Base-by-base conservation (phyloP, 2,329 filamentous ascomycete genomes). In the Talaromyces amestolkiae region DNA sequence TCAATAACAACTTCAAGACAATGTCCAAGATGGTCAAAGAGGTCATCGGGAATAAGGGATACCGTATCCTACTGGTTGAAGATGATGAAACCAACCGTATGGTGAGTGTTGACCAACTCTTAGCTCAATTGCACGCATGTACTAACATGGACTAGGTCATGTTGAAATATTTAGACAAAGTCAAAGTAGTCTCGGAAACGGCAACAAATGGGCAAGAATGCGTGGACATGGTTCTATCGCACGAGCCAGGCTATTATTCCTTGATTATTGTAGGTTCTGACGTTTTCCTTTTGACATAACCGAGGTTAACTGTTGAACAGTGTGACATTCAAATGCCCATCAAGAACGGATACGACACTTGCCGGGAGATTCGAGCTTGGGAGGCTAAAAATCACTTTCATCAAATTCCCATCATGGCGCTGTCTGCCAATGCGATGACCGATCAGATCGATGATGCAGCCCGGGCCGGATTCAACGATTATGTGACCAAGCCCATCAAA, bases 321-420 rank as follows among this genome's bases (percentile, higher is more conserved):
- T 82, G 81, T 65, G 81, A 83, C 70, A 83, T 83, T 54, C 80
- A 83, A 71, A 83, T 83, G 81, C 81, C 81, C 6, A 70, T 81
- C 64, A 82, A 82, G 70, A 81, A 82, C 60, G 81, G 81, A 39
- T 82, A 83, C 65, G 78, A 82, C 54, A 81, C 80, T 2, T 82
- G 80, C 67, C 75, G 73, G 58, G 80, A 82, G 37, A 79, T 83
- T 68, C 79, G 81, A 58, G 70, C 68, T 35, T 83, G 80, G 81
- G 81, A 83, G 67, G 70, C 75, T 60, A 76, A 75, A 61, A 80
- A 81, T 62, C 77, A 80, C 65, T 81, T 80, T 66, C 78, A 77
- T 37, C 78, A 80, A 66, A 78, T 81, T 60, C 81, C 81, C 11
- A 82, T 82, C 67, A 82, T 83, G 80, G 80, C 80, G 51, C 72